Base-by-base conservation (phyloP, 2,329 filamentous ascomycete genomes). In the Neopestalotiopsis rosae region DNA sequence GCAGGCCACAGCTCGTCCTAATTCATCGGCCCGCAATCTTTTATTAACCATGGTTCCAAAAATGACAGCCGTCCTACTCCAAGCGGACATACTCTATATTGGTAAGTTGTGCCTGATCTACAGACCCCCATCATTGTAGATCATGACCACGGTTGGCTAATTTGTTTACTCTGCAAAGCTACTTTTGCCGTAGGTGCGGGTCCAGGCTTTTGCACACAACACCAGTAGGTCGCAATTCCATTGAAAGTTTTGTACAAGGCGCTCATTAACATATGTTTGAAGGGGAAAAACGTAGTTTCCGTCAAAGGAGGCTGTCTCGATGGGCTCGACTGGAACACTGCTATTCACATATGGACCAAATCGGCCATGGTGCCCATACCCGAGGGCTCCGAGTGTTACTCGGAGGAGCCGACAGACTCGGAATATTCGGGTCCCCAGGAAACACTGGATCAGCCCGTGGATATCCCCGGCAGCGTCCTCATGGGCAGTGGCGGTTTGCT, bases 221-320 rank as follows among this genome's bases (percentile, higher is more conserved):
- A 12, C 85, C 87, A 2, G 88, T 88, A 78, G 72, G 85, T 76
- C 61, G 2, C 38, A 28, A 40, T 56, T 28, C 32, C 6, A 17
- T n/a, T 24, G 62, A 5, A 13, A 17, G 12, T 7, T 14, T 24
- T 14, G 4, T 30, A 17, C 63, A n/a, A 13, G 2, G n/a, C n/a
- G 59, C 56, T 49, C 14, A 58, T 45, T 13, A 24, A 17, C 24
- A 4, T 30, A 34, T 3, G 6, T 38, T 38, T 10, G 10, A 69
- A 87, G 87, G 81, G 84, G 12, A 88, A 90, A 72, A 86, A 87
- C 69, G 84, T 90, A 62, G 86, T 91, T 56, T 88, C 88, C 17
- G 85, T 93, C 61, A 92, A 92, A 75, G 90, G 88, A 12, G 91
- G 90, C 56, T 91, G 90, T 74, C 83, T 93, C 61, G 85, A 89